Base-by-base conservation (phyloP, 257 asterid species). In the Ajuga chamaepitys region DNA sequence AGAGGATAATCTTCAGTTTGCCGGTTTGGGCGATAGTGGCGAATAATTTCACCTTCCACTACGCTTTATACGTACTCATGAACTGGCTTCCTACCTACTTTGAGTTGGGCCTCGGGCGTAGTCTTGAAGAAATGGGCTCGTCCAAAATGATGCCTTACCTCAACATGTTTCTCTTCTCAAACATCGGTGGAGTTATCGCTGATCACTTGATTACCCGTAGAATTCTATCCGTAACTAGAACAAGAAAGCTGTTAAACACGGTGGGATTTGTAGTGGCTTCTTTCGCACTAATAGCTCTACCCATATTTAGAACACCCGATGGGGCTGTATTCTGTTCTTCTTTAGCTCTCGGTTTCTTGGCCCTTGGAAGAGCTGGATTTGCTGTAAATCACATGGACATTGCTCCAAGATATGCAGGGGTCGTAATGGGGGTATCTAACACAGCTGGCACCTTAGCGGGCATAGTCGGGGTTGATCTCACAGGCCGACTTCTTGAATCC, bases 71-170 rank as follows among this genome's bases (percentile, higher is more conserved):
- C 25, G 95, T 91, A 68, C 89, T 91, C 60, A 91, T 91, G 98
- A 91, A 91, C 51, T 91, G 98, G 98, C 98, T 91, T 41, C 98
- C 98, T 0, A 91, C 98, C 1, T 91, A 91, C 77, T 91, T 91
- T 38, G 95, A 91, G 22, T 58, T 88, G 68, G 98, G 96, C 13
- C 90, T 91, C 51, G 77, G 77, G 79, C 82, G 73, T 37, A 86
- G 98, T 61, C 96, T 91, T 58, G 89, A 88, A 70, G 95, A 91
- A 50, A 91, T 91, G 98, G 98, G 98, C 4, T 88, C 96, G 50
- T 91, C 98, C 5, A 91, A 88, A 78, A 91, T 91, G 98, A 71
- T 91, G 78, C 96, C 96, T 42, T 91, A 88, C 48, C 67, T 88
- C 24, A 88, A 86, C 85, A 91, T 91, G 96, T 88, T 91, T 72